A percentile compares a stretch with the other conserved stretches of the same genome.
Evolutionary conservation across 73 alveolate species (phyloP).

Genomic region (Blepharisma stoltei): DNA sequence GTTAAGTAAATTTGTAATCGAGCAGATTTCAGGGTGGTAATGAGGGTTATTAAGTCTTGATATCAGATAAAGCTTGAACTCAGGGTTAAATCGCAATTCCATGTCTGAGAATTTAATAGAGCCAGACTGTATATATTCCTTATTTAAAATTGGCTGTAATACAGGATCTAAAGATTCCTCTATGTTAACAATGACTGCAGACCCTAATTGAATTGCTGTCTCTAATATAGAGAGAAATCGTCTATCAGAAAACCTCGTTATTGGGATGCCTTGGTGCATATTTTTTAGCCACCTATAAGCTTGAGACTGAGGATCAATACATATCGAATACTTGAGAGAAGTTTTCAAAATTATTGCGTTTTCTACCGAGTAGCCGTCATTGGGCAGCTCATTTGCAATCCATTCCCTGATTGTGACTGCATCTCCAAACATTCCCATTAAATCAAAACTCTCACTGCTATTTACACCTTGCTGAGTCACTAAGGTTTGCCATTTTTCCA

Average conservation of each 20-base stretch:
- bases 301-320: constrained; percentile 99
- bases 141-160: constrained; percentile 68
- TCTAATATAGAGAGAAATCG: not conserved
- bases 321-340: constrained; percentile 95
- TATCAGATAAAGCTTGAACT: constrained; percentile 92
- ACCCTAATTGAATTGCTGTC: constrained; percentile 8
- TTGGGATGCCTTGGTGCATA: not conserved
- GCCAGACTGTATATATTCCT: constrained; percentile 13
- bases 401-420: constrained; percentile 26
- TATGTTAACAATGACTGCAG: not conserved
- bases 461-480: constrained; percentile 14
- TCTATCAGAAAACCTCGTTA: constrained; percentile 13
- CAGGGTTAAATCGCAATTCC: constrained; percentile 67
- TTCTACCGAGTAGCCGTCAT: constrained; percentile 96
- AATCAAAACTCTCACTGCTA: not conserved
- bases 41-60: constrained; percentile 99
- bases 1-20: constrained; percentile 93
- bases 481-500: constrained; percentile 32
- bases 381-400: constrained; percentile 59
- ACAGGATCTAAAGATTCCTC: constrained; percentile 27
- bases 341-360: constrained; percentile 98
- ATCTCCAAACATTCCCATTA: constrained; percentile 16
- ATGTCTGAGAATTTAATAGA: constrained; percentile 48
- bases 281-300: constrained; percentile 71
- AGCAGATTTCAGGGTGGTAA: constrained; percentile 99